Evolutionary conservation across 176 grass and related monocot genomes (phyloP).

Genomic region (Urochloa ruziziensis): DNA sequence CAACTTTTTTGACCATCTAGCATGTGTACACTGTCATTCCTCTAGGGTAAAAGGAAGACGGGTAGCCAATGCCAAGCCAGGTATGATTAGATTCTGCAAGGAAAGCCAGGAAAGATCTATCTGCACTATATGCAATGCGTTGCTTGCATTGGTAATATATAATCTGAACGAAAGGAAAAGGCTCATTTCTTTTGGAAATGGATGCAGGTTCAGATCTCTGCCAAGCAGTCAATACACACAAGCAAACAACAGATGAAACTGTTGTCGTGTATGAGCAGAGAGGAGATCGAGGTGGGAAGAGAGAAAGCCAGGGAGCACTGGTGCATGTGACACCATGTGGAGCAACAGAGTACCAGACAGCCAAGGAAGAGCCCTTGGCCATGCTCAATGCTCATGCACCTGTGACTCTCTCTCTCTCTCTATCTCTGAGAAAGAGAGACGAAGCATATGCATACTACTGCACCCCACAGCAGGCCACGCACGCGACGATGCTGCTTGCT

Average conservation of each 20-base stretch:
- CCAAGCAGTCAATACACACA: conserved; percentile 28
- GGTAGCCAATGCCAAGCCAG: conserved; percentile 29
- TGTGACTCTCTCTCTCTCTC: conserved; percentile 37
- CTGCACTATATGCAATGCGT: neutral
- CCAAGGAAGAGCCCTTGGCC: conserved; percentile 28
- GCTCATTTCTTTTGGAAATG: conserved; percentile 12
- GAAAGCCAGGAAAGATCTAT: conserved; percentile 18
- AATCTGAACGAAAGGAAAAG: neutral
- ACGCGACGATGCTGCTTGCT: too few relatives aligned
- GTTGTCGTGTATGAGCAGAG: conserved; percentile 6
- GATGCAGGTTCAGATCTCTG: conserved; percentile 40
- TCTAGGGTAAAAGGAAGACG: conserved; percentile 29
- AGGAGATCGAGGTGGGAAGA: neutral
- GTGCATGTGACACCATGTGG: conserved; percentile 70
- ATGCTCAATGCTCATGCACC: conserved; percentile 15
- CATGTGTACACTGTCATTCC: conserved; percentile 24
- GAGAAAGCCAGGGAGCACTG: neutral
- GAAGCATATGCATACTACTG: too few relatives aligned
- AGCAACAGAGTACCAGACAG: conserved; percentile 40
- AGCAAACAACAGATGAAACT: conserved; percentile 36
- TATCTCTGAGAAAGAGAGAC: conserved; percentile 5
- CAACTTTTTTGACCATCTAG: conserved; percentile 41
- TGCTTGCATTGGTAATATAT: neutral
- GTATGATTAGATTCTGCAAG: conserved; percentile 48
- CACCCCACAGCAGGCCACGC: too few relatives aligned